Percentiles rank a stretch among this genome's conserved stretches.
phyloP scores from a whole-genome alignment of 2,329 filamentous ascomycete genomes.

The Cladophialophora immunda region DNA sequence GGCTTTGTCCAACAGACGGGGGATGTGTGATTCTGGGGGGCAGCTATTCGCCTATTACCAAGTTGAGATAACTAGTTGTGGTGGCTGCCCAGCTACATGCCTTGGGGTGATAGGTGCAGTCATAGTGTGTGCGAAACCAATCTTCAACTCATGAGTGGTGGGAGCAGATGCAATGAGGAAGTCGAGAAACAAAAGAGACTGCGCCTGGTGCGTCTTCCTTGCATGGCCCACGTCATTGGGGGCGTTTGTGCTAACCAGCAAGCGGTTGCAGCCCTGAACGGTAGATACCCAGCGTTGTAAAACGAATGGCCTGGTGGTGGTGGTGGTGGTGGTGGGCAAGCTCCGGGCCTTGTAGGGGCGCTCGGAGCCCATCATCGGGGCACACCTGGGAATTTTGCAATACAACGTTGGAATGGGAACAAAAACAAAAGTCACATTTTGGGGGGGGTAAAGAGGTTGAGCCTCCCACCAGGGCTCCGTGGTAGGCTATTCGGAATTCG shows the following conservation, averaged over 20 bases:
- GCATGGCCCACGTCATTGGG: constrained; percentile 2
- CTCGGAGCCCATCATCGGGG: neutral
- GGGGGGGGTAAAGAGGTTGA: no score
- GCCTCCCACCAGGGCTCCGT: no score
- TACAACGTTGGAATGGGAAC: neutral
- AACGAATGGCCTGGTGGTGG: neutral
- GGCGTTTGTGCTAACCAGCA: neutral
- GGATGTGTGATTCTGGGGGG: constrained; percentile 2
- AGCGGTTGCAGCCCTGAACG: neutral
- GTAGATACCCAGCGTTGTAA: no score
- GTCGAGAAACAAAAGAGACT: neutral
- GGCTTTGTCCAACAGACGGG: neutral
- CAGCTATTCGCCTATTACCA: constrained; percentile 12
- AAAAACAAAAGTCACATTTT: neutral
- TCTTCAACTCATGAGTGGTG: neutral
- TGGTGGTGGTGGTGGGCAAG: no score
- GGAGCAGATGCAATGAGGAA: neutral
- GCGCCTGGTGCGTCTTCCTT: neutral
- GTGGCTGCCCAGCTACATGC: neutral
- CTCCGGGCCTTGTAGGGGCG: neutral
- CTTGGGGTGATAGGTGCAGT: constrained; percentile 5
- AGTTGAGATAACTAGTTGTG: constrained; percentile 18
- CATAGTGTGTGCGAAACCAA: constrained; percentile 4
- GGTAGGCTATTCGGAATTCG: no score
- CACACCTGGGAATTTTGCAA: neutral